Evolutionary conservation across 768 basidiomycete genomes (phyloP), one percentile per base, ranked within the genome.

Genomic region (Kwoniella sp.): DNA sequence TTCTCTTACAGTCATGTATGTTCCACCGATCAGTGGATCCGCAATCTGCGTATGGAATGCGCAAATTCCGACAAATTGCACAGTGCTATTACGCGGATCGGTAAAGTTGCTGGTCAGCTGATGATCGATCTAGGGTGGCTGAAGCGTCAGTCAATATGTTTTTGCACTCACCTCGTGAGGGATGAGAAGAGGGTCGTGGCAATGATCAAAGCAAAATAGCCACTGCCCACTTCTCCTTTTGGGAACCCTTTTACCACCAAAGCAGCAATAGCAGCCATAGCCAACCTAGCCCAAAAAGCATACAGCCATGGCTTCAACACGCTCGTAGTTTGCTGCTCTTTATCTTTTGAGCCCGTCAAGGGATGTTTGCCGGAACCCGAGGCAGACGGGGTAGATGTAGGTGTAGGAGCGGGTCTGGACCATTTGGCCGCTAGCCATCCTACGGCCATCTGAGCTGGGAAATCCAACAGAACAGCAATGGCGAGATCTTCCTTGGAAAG

Each of bases 41-140:
- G 96, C 92, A 37, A 99, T 88, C 58, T 90, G 87, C 2, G 93
- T 97, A 73, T 98, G 96, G 85, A 98, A 99, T 2, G 96, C 96
- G n/a, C 93, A 91, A 65, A 98, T 92, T 9, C 96, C 93, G 21
- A 97, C 95, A 76, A 98, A 99, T 80, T 99, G 95, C n/a, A 98
- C 88, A 4, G 95, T 97, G 50, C 95, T 95, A 58, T 9, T 10
- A 26, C 2, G 8, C 40, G 40, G 17, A 19, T n/a, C n/a, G n/a
- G n/a, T n/a, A n/a, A n/a, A n/a, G n/a, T n/a, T 44, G 40, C 40
- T 44, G 10, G 17, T 44, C 40, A 44, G 40, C 40, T 3, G 8
- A 44, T 19, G 17, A n/a, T n/a, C n/a, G n/a, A n/a, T n/a, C n/a
- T n/a, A n/a, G n/a, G n/a, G n/a, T n/a, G n/a, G n/a, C n/a, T n/a